Evolutionary conservation across 169 alveolate genomes (phyloP), one percentile per base, ranked within the genome.

Genomic region (Plasmodium cynomolgi): DNA sequence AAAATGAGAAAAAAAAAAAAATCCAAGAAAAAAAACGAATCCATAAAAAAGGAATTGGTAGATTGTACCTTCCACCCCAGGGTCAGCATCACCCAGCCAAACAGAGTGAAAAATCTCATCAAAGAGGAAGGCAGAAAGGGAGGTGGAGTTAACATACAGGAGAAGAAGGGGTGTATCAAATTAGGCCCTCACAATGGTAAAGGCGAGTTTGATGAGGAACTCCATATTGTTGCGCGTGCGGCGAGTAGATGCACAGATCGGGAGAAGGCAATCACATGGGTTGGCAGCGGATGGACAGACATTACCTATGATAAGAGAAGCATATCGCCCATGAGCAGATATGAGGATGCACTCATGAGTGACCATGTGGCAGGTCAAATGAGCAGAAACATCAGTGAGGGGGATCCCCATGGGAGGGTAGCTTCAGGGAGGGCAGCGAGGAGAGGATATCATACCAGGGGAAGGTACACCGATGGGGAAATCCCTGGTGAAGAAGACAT

Each of bases 1-100:
- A 88, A 88, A 88, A 88, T 44, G 94, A 88, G 71, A 88, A 68
- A 47, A 81, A 88, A 50, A 88, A 88, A 79, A 88, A 80, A 88
- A 62, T 88, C 31, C 82, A 58, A 68, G 83, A 88, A 81, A 88
- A 88, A 88, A 88, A 80, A 88, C 6, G 90, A 79, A 39, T 79
- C 90, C 26, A 37, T 39, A 3, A 9, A 88, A 41, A 79, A 79
- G 37, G 94, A 88, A 54, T 58, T 88, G 72, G 56, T 62, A 88
- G 29, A 58, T 39, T 88, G 94, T 9, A 88, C 94, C 11, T 88
- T 88, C 82, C 94, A 88, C n/a, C 94, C 94, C 2, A 56, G 56
- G 44, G 47, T 88, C 73, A 79, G 82, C 33, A 37, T 26, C 17
- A 88, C 41, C 20, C 31, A 23, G 23, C n/a, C 33, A 29, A 88